Conservation (phyloP, 129 eudicot genomes). For the Calendula officinalis region DNA sequence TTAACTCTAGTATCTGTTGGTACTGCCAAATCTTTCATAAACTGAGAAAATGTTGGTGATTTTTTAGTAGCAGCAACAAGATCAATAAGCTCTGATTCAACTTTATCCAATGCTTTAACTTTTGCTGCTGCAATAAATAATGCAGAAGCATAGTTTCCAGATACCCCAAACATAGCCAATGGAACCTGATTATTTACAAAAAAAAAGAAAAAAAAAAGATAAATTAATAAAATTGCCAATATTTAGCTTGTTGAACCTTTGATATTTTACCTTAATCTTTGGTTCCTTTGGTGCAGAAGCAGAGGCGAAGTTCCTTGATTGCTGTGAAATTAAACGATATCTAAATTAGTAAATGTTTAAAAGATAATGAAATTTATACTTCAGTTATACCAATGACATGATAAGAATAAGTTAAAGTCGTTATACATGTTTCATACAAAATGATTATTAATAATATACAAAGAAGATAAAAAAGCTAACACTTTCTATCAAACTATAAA, state of each 20-base stretch:
- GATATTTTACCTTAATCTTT: slow-evolving; percentile 57
- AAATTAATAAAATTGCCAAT: not conserved
- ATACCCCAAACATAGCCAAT: slow-evolving; percentile 70
- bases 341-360: not conserved
- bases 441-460: no score
- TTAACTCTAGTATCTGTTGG: slow-evolving; percentile 57
- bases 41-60: slow-evolving; percentile 62
- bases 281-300: slow-evolving; percentile 55
- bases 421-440: no score
- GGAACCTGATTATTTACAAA: slow-evolving; percentile 49
- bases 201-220: no score
- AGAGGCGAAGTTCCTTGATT: slow-evolving; percentile 56
- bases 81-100: slow-evolving; percentile 65
- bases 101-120: slow-evolving; percentile 67
- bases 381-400: no score
- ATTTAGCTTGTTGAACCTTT: slow-evolving; percentile 1
- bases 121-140: slow-evolving; percentile 70
- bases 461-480: no score
- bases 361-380: no score
- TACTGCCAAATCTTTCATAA: slow-evolving; percentile 77
- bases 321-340: slow-evolving; percentile 38
- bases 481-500: no score
- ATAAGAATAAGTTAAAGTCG: no score
- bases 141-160: slow-evolving; percentile 88
- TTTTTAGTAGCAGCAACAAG: slow-evolving; percentile 64